phyloP scores from a whole-genome alignment of 139 green algal species.

The Coccomyxa sp. region DNA sequence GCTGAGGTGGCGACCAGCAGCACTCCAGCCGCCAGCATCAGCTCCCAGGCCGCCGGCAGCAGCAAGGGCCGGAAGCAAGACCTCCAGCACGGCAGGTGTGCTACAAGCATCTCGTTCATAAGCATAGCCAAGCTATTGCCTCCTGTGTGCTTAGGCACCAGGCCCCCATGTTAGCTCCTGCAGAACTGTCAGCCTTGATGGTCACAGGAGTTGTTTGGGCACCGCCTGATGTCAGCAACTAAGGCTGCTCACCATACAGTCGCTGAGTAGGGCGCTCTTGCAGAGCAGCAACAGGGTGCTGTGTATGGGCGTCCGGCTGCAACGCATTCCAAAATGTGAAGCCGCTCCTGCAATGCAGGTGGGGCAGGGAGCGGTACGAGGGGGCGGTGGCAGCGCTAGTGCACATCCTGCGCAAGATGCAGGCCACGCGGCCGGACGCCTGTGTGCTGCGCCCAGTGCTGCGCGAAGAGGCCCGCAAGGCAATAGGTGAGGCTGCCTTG shows the following conservation, averaged over 20 bases:
- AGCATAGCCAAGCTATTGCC: neutral
- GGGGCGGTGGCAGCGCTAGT: conserved; percentile 43
- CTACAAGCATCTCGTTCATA: too few relatives aligned
- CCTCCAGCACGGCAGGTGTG: neutral
- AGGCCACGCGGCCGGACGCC: conserved; percentile 19
- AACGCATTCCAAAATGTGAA: too few relatives aligned
- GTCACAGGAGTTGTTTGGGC: too few relatives aligned
- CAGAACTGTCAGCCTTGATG: too few relatives aligned
- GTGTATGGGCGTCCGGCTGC: too few relatives aligned
- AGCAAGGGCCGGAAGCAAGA: neutral
- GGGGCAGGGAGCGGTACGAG: conserved; percentile 37
- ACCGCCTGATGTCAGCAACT: too few relatives aligned
- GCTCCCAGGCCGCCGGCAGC: neutral
- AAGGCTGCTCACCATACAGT: too few relatives aligned
- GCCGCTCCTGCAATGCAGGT: conserved; percentile 14
- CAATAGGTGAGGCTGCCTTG: conserved; percentile 32
- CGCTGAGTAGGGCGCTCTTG: too few relatives aligned
- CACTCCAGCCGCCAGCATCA: too few relatives aligned
- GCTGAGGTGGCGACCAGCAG: too few relatives aligned
- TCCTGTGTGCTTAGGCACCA: neutral
- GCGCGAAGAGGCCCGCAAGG: conserved; percentile 49
- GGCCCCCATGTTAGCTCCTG: too few relatives aligned
- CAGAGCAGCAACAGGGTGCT: too few relatives aligned
- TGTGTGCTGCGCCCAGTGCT: conserved; percentile 42
- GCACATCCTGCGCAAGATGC: conserved; percentile 28